These are phyloP conservation scores for Rickenella mellea DNA, from an alignment of 768 basidiomycete species.

Conservation along the genomic window DNA sequence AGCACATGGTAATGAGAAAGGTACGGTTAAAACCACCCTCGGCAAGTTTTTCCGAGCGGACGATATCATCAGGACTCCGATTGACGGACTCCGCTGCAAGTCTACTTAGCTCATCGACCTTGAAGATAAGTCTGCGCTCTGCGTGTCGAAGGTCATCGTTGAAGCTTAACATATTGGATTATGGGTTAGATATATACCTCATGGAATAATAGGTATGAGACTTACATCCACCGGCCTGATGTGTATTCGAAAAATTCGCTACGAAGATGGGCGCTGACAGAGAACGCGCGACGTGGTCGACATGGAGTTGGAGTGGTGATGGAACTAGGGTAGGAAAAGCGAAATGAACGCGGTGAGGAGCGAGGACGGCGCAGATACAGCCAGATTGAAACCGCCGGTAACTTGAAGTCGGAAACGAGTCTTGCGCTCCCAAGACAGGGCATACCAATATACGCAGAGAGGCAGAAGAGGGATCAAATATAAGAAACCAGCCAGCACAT, in stretches of 20 bases:
- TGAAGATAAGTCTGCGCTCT: slow-evolving; percentile 34
- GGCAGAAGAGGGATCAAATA: no score
- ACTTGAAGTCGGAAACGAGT: no score
- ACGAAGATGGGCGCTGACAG: slow-evolving; percentile 17
- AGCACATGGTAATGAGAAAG: slow-evolving; percentile 19
- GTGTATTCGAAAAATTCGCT: slow-evolving; percentile 32
- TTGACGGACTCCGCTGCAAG: slow-evolving; percentile 35
- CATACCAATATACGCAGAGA: no score
- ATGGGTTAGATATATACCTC: slow-evolving; percentile 19
- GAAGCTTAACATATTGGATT: slow-evolving; percentile 21
- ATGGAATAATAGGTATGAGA: slow-evolving; percentile 20
- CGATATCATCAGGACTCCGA: slow-evolving; percentile 28
- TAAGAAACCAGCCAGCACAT: no score
- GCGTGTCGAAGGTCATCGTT: slow-evolving; percentile 30
- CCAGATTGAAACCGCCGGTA: neutral
- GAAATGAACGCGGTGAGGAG: slow-evolving; percentile 13
- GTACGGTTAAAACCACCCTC: slow-evolving; percentile 28
- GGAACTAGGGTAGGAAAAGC: slow-evolving; percentile 13
- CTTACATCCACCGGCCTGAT: slow-evolving; percentile 34
- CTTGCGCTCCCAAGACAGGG: no score
- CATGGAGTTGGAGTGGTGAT: slow-evolving; percentile 11
- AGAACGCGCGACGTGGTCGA: slow-evolving; percentile 16
- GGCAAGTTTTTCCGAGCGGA: slow-evolving; percentile 28
- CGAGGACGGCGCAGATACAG: slow-evolving; percentile 10
- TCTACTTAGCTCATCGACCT: slow-evolving; percentile 31